Evolutionary conservation across 2,329 filamentous ascomycete species (phyloP).

Genomic region (Colletotrichum abscissum): DNA sequence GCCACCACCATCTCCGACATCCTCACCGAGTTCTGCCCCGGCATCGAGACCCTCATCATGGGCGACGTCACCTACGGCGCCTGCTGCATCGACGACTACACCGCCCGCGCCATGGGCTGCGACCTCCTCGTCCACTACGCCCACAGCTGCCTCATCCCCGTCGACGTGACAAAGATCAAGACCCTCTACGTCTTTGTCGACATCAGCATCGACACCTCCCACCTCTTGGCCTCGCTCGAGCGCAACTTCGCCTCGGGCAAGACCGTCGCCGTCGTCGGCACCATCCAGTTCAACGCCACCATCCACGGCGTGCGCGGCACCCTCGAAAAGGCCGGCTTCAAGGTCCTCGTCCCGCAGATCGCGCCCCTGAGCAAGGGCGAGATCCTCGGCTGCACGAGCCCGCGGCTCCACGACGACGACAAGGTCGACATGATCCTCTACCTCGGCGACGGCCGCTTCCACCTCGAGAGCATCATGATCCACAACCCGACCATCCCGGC

Average conservation of each 20-base stretch:
- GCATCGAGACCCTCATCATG: slow-evolving; percentile 95
- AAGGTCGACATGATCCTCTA: slow-evolving; percentile 85
- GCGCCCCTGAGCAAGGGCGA: slow-evolving; percentile 93
- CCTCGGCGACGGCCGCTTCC: slow-evolving; percentile 92
- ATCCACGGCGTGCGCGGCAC: slow-evolving; percentile 85
- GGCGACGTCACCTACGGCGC: slow-evolving; percentile 98
- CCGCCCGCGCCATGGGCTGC: slow-evolving; percentile 91
- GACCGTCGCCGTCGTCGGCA: slow-evolving; percentile 92
- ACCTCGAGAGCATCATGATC: slow-evolving; percentile 99
- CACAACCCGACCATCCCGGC: slow-evolving; percentile 92
- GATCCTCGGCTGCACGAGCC: slow-evolving; percentile 97
- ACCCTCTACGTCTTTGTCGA: slow-evolving; percentile 98
- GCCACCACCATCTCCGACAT: slow-evolving; percentile 98
- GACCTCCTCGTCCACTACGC: slow-evolving; percentile 97
- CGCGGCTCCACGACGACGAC: slow-evolving; percentile 69
- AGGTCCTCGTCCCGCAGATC: slow-evolving; percentile 89
- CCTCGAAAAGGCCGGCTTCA: slow-evolving; percentile 87
- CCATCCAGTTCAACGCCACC: slow-evolving; percentile 98
- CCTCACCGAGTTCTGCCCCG: slow-evolving; percentile 91
- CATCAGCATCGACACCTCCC: slow-evolving; percentile 92
- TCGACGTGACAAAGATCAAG: slow-evolving; percentile 96
- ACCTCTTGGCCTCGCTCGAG: slow-evolving; percentile 87
- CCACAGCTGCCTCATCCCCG: slow-evolving; percentile 94
- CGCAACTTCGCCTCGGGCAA: slow-evolving; percentile 89
- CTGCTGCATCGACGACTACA: slow-evolving; percentile 99